phyloP scores from a whole-genome alignment of 2,329 filamentous ascomycete genomes.

The Colletotrichum aenigma region DNA sequence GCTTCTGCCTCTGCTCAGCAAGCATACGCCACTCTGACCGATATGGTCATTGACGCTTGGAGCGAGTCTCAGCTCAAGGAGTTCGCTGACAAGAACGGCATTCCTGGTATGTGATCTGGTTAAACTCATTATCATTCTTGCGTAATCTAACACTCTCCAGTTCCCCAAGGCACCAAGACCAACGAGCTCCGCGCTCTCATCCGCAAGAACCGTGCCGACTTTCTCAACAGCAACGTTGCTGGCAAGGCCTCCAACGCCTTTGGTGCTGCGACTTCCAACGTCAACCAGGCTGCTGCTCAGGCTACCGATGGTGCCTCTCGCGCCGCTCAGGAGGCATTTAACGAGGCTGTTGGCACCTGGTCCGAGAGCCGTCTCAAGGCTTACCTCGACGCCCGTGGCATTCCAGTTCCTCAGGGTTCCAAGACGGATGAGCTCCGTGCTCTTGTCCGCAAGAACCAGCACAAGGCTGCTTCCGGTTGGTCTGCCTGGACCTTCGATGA shows the following conservation, averaged over 20 bases:
- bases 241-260: slow-evolving; percentile 63
- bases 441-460: slow-evolving; percentile 73
- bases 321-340: slow-evolving; percentile 70
- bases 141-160: slow-evolving; percentile 43
- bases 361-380: slow-evolving; percentile 79
- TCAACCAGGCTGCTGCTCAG: slow-evolving; percentile 76
- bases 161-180: slow-evolving; percentile 88
- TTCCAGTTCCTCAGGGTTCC: slow-evolving; percentile 74
- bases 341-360: slow-evolving; percentile 66
- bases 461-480: slow-evolving; percentile 72
- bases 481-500: slow-evolving; percentile 83
- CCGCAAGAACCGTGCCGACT: slow-evolving; percentile 80
- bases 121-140: rapidly evolving
- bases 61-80: slow-evolving; percentile 88
- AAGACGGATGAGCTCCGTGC: slow-evolving; percentile 77
- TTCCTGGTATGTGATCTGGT: slow-evolving; percentile 47
- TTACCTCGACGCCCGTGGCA: slow-evolving; percentile 76
- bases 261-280: slow-evolving; percentile 76
- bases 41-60: slow-evolving; percentile 89
- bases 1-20: slow-evolving; percentile 69
- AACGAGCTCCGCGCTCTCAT: slow-evolving; percentile 91
- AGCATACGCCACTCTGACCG: slow-evolving; percentile 76
- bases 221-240: slow-evolving; percentile 69
- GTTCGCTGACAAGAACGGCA: slow-evolving; percentile 88
- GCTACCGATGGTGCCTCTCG: slow-evolving; percentile 72